phyloP scores from a whole-genome alignment of 2,329 filamentous ascomycete genomes.

The Trichoderma polysporum region DNA sequence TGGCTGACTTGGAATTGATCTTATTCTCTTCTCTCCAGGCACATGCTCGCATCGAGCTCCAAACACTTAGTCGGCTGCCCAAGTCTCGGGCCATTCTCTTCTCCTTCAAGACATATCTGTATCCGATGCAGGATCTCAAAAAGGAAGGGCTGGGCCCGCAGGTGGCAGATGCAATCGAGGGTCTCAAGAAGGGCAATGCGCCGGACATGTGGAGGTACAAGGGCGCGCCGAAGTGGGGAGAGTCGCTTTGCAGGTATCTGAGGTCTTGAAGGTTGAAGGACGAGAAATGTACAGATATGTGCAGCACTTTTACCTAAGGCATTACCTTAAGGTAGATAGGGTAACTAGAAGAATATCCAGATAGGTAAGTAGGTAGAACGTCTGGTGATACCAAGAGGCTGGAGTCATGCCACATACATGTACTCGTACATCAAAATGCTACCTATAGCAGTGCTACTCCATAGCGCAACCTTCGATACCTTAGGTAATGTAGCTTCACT shows the following conservation, averaged over 20 bases:
- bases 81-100: conserved; percentile 49
- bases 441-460: too few species aligned
- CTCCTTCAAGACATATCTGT: conserved; percentile 57
- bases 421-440: too few species aligned
- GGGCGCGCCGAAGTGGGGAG: conserved; percentile 48
- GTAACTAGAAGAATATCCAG: too few species aligned
- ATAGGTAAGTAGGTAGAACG: too few species aligned
- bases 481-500: too few species aligned
- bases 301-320: too few species aligned
- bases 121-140: conserved; percentile 49
- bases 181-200: conserved; percentile 50
- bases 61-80: conserved; percentile 52
- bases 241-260: conserved; percentile 47
- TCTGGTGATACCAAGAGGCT: too few species aligned
- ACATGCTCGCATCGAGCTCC: conserved; percentile 49
- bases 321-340: too few species aligned
- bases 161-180: conserved; percentile 54
- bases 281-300: not conserved
- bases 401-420: too few species aligned
- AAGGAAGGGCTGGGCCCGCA: conserved; percentile 47
- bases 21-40: not conserved
- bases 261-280: conserved; percentile 29
- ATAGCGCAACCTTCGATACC: too few species aligned
- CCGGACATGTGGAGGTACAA: conserved; percentile 57
- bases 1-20: not conserved